Conservation (phyloP, 208 protist species). For the Leishmania mexicana region DNA sequence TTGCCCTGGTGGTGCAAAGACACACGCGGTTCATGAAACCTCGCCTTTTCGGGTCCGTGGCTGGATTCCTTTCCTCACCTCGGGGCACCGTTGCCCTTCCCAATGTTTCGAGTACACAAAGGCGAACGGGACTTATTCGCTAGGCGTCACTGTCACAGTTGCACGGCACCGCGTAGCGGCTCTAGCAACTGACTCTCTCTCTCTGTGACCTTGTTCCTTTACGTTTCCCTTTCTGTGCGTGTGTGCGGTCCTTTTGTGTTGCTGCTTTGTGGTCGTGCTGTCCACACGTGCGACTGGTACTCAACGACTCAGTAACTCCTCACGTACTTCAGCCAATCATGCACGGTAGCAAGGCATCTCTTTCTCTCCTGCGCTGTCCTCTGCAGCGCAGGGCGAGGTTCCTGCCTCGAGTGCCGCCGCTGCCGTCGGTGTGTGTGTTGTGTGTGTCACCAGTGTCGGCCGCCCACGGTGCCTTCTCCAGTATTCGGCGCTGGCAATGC, state of each 20-base stretch:
- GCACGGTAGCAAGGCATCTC: constrained; percentile 9
- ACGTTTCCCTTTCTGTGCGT: background rate
- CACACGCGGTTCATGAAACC: background rate
- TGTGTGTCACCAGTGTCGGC: background rate
- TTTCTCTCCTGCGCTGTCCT: constrained; percentile 10
- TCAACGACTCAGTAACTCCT: background rate
- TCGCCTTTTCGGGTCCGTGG: background rate
- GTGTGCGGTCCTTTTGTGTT: background rate
- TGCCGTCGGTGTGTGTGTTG: background rate
- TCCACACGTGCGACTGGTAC: background rate
- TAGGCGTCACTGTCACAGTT: background rate
- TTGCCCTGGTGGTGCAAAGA: background rate
- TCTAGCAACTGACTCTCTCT: background rate
- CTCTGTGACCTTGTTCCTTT: background rate
- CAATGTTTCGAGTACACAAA: too few relatives aligned
- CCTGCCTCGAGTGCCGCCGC: background rate
- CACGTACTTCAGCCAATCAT: background rate
- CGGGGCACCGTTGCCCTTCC: background rate
- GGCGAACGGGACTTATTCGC: background rate
- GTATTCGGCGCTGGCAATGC: constrained; percentile 14
- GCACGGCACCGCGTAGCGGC: background rate
- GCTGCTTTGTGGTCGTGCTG: background rate
- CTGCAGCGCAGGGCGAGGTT: constrained; percentile 3
- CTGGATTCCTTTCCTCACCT: background rate
- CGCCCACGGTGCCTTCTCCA: background rate